Conservation (phyloP, 192 early-diverging fungal genomes). For the Anaeromyces robustus region DNA sequence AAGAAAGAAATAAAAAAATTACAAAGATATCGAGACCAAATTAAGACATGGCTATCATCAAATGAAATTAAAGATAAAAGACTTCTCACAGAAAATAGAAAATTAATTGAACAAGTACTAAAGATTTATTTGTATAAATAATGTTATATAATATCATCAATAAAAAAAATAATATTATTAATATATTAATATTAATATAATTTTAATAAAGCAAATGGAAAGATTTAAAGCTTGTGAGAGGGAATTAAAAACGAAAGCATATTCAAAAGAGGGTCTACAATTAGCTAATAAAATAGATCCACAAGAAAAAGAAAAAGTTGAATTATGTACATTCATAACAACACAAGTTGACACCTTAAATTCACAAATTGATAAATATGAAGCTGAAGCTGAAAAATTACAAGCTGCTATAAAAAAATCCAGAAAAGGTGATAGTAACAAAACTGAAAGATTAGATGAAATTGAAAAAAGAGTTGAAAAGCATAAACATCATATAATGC, state of each 20-base stretch:
- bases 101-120: conserved; percentile 72
- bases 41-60: conserved; percentile 88
- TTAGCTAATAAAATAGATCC: conserved; percentile 76
- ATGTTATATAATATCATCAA: no score
- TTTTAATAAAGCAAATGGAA: conserved; percentile 86
- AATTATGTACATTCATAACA: conserved; percentile 70
- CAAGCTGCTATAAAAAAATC: conserved; percentile 47
- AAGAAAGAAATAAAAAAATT: conserved; percentile 99
- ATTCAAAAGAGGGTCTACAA: conserved; percentile 83
- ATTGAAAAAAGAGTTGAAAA: conserved; percentile 68
- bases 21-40: conserved; percentile 89
- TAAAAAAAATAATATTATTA: no score
- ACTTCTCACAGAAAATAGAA: conserved; percentile 72
- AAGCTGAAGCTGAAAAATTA: conserved; percentile 72
- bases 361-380: conserved; percentile 82
- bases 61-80: conserved; percentile 97
- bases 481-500: conserved; percentile 78
- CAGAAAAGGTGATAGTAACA: conserved; percentile 62
- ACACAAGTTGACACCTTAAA: conserved; percentile 65
- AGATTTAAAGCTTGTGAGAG: conserved; percentile 94
- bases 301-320: conserved; percentile 78
- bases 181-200: not conserved
- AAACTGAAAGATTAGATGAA: conserved; percentile 50
- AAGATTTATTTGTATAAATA: not conserved
- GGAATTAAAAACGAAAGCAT: conserved; percentile 98